phyloP scores from a whole-genome alignment of 805 yeast species.

The Candida stauntonica region DNA sequence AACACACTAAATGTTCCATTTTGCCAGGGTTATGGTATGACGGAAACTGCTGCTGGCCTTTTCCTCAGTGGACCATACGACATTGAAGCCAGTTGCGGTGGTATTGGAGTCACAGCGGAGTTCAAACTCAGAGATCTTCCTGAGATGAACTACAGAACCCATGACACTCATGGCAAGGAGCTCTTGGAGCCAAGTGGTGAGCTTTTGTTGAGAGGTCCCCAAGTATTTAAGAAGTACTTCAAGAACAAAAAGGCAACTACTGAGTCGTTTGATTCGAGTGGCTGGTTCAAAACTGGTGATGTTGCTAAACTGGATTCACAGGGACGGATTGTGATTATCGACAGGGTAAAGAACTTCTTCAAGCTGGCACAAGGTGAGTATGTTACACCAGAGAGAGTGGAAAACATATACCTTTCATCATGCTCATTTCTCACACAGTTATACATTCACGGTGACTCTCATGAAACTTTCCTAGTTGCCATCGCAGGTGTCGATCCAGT shows the following conservation, averaged over 20 bases:
- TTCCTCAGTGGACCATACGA: constrained; percentile 36
- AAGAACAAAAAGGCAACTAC: constrained; percentile 45
- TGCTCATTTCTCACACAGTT: constrained; percentile 50
- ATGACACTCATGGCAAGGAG: constrained; percentile 27
- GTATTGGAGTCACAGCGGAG: constrained; percentile 49
- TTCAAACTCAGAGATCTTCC: constrained; percentile 52
- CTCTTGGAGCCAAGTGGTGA: constrained; percentile 42
- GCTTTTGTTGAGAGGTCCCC: constrained; percentile 52
- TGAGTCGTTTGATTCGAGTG: constrained; percentile 40
- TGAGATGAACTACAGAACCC: constrained; percentile 38
- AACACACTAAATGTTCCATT: constrained; percentile 42
- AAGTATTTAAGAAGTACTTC: constrained; percentile 48
- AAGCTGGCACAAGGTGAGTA: constrained; percentile 57
- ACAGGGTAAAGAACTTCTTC: constrained; percentile 65
- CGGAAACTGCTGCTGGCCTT: constrained; percentile 60
- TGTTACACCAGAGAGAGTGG: constrained; percentile 63
- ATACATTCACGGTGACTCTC: constrained; percentile 62
- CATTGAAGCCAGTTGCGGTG: constrained; percentile 36
- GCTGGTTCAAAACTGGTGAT: constrained; percentile 62
- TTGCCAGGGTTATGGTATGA: constrained; percentile 55
- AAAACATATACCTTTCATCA: constrained; percentile 48
- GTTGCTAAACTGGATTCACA: constrained; percentile 35
- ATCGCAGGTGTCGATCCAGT: constrained; percentile 50
- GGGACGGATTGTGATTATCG: constrained; percentile 44
- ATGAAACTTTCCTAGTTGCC: constrained; percentile 48